Evolutionary conservation across 345 rosid species (phyloP).

Genomic region (Eucalyptus pauciflora): DNA sequence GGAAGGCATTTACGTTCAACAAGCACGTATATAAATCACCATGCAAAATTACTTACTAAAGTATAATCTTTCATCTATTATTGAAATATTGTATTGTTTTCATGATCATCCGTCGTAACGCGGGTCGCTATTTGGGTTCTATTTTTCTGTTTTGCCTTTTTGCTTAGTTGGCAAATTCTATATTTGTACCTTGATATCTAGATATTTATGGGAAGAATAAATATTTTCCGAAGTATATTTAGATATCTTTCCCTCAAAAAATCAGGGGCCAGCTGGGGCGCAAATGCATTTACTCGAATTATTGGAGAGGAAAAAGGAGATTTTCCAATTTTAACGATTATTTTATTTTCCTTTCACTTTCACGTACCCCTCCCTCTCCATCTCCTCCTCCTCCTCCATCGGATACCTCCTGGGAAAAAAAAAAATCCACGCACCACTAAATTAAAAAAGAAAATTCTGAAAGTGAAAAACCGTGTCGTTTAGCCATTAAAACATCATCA

Average conservation of each 20-base stretch:
- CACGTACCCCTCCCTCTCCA: not conserved
- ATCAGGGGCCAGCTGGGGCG: not conserved
- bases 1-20: not conserved
- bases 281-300: not conserved
- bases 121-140: not conserved
- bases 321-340: not conserved
- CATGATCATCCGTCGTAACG: not conserved
- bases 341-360: not conserved
- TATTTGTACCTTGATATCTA: not conserved
- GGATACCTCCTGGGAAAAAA: not conserved
- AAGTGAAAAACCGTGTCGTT: not conserved
- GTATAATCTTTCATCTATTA: not conserved
- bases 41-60: not conserved
- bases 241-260: not conserved
- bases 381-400: not conserved
- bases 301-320: not conserved
- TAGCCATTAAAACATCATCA: not conserved
- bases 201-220: not conserved
- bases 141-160: not conserved
- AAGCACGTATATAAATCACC: not conserved
- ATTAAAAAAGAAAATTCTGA: not conserved
- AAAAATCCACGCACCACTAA: not conserved
- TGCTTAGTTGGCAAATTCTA: not conserved
- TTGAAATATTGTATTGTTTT: not conserved
- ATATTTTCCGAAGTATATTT: not conserved